phyloP scores from a whole-genome alignment of 2,329 filamentous ascomycete species.

The Fusarium avenaceum region DNA sequence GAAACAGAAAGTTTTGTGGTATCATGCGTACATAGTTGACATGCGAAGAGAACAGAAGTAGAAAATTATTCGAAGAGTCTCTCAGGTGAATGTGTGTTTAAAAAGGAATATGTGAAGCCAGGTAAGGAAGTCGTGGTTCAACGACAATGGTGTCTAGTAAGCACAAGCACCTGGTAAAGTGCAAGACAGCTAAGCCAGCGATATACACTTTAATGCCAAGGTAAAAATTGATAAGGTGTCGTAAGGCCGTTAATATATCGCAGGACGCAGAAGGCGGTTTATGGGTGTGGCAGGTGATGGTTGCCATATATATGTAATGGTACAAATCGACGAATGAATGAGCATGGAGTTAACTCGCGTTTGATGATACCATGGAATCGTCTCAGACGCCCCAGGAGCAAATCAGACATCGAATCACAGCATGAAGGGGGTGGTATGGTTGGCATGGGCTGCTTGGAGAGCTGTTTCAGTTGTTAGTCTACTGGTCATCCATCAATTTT shows the following conservation, averaged over 20 bases:
- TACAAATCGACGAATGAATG: conserved; percentile 13
- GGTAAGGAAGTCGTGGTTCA: conserved; percentile 2
- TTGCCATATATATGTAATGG: conserved; percentile 35
- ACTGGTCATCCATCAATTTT: background rate
- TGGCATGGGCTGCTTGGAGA: conserved; percentile 55
- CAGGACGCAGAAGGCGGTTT: conserved; percentile 28
- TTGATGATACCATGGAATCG: conserved; percentile 7
- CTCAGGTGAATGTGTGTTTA: conserved; percentile 8
- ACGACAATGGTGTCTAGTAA: conserved; percentile 1
- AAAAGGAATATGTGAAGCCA: conserved; percentile 21
- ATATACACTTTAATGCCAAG: conserved; percentile 33
- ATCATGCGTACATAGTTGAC: conserved; percentile 44
- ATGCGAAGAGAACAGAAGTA: conserved; percentile 41
- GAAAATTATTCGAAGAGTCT: conserved; percentile 27
- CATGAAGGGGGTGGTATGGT: conserved; percentile 51
- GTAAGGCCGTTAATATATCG: conserved; percentile 40
- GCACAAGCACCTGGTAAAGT: conserved; percentile 14
- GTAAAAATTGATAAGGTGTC: conserved; percentile 23
- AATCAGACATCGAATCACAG: conserved; percentile 42
- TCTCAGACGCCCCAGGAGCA: conserved; percentile 4
- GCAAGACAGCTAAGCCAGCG: conserved; percentile 23
- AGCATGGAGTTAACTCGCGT: conserved; percentile 12
- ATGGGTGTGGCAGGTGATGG: conserved; percentile 6
- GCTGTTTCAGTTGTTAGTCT: conserved; percentile 44
- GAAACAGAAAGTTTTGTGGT: conserved; percentile 35